Conservation (phyloP, 192 early-diverging fungal species). For the Powellomyces hirtus region DNA sequence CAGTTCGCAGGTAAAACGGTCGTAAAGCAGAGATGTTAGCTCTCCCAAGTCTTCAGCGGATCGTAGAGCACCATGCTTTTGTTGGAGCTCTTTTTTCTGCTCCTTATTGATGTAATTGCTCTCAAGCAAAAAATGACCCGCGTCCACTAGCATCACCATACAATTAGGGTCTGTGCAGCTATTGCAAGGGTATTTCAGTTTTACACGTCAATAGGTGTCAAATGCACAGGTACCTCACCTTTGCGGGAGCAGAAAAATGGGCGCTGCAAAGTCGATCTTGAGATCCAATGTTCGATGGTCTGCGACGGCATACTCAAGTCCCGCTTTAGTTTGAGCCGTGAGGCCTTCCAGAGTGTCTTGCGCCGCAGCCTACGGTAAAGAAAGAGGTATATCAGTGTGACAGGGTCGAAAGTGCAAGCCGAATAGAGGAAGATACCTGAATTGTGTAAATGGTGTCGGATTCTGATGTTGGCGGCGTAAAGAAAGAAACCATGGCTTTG, state of each 20-base stretch:
- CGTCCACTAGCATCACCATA: conserved; percentile 81
- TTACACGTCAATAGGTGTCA: background rate
- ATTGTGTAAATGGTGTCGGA: conserved; percentile 58
- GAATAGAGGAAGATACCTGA: conserved; percentile 9
- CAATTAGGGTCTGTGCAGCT: conserved; percentile 8
- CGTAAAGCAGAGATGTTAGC: conserved; percentile 83
- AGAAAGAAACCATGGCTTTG: conserved; percentile 73
- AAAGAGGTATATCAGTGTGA: background rate
- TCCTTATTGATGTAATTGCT: conserved; percentile 76
- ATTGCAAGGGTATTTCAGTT: background rate
- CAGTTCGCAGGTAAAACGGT: conserved; percentile 80
- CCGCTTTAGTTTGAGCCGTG: conserved; percentile 83
- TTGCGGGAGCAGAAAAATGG: conserved; percentile 85
- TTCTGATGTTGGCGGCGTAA: conserved; percentile 74
- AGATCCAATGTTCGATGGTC: conserved; percentile 89
- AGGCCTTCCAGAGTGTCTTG: conserved; percentile 84
- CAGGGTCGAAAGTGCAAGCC: conserved; percentile 17
- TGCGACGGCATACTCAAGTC: conserved; percentile 79
- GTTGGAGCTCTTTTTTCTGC: conserved; percentile 64
- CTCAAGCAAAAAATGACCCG: conserved; percentile 86
- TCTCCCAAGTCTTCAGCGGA: conserved; percentile 66
- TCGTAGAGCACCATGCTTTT: conserved; percentile 60
- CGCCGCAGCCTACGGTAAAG: conserved; percentile 55
- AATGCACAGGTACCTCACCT: conserved; percentile 21
- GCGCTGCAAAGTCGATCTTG: conserved; percentile 94